Conservation (phyloP, 257 asterid genomes). For the Forsythia viridissima region DNA sequence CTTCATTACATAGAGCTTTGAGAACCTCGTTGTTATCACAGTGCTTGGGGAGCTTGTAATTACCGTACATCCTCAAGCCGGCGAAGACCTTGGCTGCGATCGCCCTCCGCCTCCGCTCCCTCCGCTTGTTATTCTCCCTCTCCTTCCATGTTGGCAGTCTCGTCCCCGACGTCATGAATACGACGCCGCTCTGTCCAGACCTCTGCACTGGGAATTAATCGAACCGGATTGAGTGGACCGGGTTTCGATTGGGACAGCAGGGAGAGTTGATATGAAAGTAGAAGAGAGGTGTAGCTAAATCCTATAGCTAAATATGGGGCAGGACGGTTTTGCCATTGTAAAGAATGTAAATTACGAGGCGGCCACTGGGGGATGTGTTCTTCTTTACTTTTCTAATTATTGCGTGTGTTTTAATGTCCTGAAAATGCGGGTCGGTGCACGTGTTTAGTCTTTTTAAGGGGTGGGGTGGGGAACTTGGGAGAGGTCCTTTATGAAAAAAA, state of each 20-base stretch:
- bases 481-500: too few species aligned
- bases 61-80: conserved; percentile 86
- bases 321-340: conserved; percentile 29
- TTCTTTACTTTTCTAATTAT: background rate
- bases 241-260: background rate
- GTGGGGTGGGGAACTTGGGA: too few species aligned
- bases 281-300: background rate
- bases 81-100: conserved; percentile 93
- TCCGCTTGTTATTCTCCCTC: conserved; percentile 89
- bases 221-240: conserved; percentile 29
- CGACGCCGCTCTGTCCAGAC: conserved; percentile 18
- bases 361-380: conserved; percentile 30
- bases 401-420: conserved; percentile 19
- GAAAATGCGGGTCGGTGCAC: conserved; percentile 56
- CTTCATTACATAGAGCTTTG: conserved; percentile 87
- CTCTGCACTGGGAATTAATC: background rate
- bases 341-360: conserved; percentile 20
- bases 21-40: conserved; percentile 92
- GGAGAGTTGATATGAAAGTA: background rate
- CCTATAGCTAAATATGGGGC: too few species aligned
- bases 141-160: conserved; percentile 31
- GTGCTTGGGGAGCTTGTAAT: conserved; percentile 87
- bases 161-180: conserved; percentile 72
- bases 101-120: conserved; percentile 93
- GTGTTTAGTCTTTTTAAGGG: conserved; percentile 33